These are phyloP conservation scores for Geotrichum reessii DNA, from an alignment of 1,139 yeast species.

Conservation along the genomic window DNA sequence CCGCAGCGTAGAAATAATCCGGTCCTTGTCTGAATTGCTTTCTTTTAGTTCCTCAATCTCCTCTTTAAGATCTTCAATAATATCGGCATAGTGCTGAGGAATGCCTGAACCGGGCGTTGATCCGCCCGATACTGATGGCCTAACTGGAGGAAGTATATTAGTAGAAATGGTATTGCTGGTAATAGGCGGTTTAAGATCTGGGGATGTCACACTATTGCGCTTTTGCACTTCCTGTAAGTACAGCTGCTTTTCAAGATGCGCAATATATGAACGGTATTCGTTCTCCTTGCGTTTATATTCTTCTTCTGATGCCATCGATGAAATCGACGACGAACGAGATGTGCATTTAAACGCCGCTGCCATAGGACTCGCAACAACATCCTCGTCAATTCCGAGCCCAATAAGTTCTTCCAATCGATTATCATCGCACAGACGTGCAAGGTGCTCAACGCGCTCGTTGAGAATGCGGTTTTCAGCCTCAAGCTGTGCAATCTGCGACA, in stretches of 20 bases:
- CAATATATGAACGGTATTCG: constrained; percentile 58
- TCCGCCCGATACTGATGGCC: constrained; percentile 9
- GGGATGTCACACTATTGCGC: constrained; percentile 5
- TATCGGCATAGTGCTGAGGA: constrained; percentile 23
- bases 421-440: constrained; percentile 55
- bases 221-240: constrained; percentile 35
- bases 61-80: constrained; percentile 58
- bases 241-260: constrained; percentile 57
- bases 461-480: constrained; percentile 57
- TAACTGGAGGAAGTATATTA: constrained; percentile 9
- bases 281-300: constrained; percentile 48
- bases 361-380: constrained; percentile 13
- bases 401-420: constrained; percentile 46
- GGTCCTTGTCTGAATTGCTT: constrained; percentile 62
- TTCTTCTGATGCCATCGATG: constrained; percentile 10
- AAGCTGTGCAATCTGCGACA: constrained; percentile 42
- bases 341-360: constrained; percentile 7
- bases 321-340: constrained; percentile 18
- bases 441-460: constrained; percentile 63
- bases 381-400: constrained; percentile 23
- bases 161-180: not conserved
- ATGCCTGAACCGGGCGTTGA: constrained; percentile 9
- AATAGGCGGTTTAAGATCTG: constrained; percentile 9
- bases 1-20: constrained; percentile 62
- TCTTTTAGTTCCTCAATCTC: constrained; percentile 64